These are phyloP conservation scores for Mycena sp. DNA, from an alignment of 1,284 basidiomycete genomes.

Conservation along the genomic window DNA sequence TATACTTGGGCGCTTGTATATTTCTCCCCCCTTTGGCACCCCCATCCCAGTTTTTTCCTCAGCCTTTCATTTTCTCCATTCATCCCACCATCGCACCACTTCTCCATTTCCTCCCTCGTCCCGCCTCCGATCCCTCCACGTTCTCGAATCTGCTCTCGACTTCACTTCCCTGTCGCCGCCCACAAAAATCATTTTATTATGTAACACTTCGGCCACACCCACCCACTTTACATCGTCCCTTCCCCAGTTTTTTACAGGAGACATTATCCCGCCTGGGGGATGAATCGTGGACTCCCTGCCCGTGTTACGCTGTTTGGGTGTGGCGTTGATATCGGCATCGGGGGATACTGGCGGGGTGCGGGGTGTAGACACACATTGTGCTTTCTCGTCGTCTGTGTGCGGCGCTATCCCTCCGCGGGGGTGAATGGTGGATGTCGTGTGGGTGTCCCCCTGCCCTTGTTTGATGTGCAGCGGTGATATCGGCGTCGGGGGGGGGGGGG, in stretches of 20 bases:
- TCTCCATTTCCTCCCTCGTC: neutral
- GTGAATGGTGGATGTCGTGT: too few species aligned
- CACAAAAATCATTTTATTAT: conserved; percentile 1
- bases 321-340: too few species aligned
- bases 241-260: neutral
- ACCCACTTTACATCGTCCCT: neutral
- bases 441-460: too few species aligned
- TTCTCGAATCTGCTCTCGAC: conserved; percentile 1
- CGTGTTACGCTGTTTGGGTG: too few species aligned
- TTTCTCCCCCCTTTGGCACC: neutral
- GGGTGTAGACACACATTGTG: too few species aligned
- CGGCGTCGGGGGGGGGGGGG: too few species aligned
- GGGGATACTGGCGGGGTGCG: too few species aligned
- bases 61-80: neutral
- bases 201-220: neutral
- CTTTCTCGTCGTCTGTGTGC: too few species aligned
- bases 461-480: too few species aligned
- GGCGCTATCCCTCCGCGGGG: too few species aligned
- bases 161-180: neutral
- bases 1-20: conserved; percentile 1
- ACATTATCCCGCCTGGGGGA: conserved; percentile 2
- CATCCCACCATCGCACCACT: neutral
- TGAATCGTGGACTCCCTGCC: too few species aligned
- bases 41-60: neutral
- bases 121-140: neutral